Base-by-base conservation (phyloP, 345 rosid genomes). In the Raphanus raphanistrum region DNA sequence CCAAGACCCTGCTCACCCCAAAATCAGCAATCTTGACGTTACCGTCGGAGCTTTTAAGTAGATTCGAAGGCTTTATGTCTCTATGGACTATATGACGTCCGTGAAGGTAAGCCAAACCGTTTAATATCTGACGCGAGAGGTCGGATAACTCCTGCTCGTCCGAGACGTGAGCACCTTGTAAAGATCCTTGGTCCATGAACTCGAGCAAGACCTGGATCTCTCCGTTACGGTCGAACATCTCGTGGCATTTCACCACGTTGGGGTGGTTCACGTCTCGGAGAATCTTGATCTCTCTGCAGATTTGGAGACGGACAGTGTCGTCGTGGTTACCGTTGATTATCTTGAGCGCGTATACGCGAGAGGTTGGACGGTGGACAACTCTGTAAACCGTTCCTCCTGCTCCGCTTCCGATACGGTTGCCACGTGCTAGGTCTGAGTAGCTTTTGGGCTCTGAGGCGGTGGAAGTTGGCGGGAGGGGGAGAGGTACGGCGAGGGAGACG, bases 281-380 rank as follows among this genome's bases (percentile, higher is more conserved):
- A 80, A 95, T 95, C 90, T 88, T 85, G 85, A 95, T 90, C 92
- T 95, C 99, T 31, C 97, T 86, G 68, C 90, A 83, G 92, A 95
- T 92, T 90, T 90, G 97, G 31, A 75, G 85, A 25, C 92, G 90
- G 5, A 91, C 90, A 21, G 88, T 79, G 54, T 95, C 99, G 2
- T 95, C 99, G 80, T 87, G 93, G 85, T 88, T 80, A 0, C 98
- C 98, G 67, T 87, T 84, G 35, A 94, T 89, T 3, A 94, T 98
- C 57, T 94, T 94, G 61, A 95, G 96, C 6, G 99, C 99, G 79
- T 55, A 92, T 4, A 50, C 63, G 4, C 80, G 82, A 3, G 84
- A 71, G 0, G 86, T 81, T 27, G 89, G 86, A 12, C 92, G 85
- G 83, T 92, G 98, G 73, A 84, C 12, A 4, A 88, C 99, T 70